These are phyloP conservation scores for Diaporthe batatas DNA, from an alignment of 2,329 filamentous ascomycete genomes.

Conservation along the genomic window DNA sequence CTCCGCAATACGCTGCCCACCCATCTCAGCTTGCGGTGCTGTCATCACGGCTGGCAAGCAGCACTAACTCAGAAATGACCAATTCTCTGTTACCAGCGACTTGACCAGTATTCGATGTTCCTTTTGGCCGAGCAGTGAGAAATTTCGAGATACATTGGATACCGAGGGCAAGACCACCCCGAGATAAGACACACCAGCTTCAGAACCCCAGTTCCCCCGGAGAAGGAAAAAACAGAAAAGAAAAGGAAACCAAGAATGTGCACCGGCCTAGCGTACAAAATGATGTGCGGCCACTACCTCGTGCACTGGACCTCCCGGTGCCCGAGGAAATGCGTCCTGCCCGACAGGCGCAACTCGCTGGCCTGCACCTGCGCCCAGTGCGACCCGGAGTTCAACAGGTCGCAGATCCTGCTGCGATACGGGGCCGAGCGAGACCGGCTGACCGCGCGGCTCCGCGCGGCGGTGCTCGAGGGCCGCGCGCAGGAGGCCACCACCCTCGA, in stretches of 20 bases:
- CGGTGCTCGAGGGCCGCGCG: conserved; percentile 61
- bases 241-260: conserved; percentile 39
- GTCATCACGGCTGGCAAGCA: not conserved
- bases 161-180: not conserved
- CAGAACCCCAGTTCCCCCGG: not conserved
- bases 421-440: conserved; percentile 28
- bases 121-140: conserved; percentile 16
- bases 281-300: conserved; percentile 43
- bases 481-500: conserved; percentile 42
- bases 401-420: conserved; percentile 37
- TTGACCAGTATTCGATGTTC: conserved; percentile 27
- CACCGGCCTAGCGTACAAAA: conserved; percentile 39
- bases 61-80: not conserved
- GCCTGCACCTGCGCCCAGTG: conserved; percentile 43
- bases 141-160: not conserved
- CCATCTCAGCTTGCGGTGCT: not conserved
- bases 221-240: not conserved
- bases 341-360: conserved; percentile 34
- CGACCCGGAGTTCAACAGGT: conserved; percentile 38
- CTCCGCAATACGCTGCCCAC: not conserved
- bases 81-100: conserved; percentile 4
- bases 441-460: conserved; percentile 62
- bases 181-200: not conserved
- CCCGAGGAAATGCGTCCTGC: conserved; percentile 40
- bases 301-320: conserved; percentile 41